Conservation (phyloP, 2,329 filamentous ascomycete species). For the Lecanicillium sp. region DNA sequence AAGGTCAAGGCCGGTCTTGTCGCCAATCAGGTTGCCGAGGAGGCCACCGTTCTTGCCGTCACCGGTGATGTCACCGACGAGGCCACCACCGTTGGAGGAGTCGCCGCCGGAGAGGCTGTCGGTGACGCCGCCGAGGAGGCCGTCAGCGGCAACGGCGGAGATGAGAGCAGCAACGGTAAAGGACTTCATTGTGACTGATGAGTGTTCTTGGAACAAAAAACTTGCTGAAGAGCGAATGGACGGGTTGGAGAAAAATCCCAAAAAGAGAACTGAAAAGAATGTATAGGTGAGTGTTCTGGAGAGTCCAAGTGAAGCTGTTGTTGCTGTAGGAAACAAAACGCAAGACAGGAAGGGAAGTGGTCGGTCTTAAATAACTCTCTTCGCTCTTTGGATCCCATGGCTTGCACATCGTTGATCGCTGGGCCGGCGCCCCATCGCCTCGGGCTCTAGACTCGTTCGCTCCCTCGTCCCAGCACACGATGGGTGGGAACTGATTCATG, state of each 20-base stretch:
- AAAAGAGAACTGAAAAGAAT: constrained; percentile 8
- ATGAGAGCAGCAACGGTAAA: constrained; percentile 13
- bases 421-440: no score
- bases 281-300: constrained; percentile 9
- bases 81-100: background rate
- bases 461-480: no score
- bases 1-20: constrained; percentile 6
- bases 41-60: background rate
- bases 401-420: background rate
- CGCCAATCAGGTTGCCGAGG: background rate
- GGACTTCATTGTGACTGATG: constrained; percentile 17
- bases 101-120: background rate
- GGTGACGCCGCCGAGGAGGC: background rate
- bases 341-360: background rate
- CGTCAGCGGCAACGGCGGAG: constrained; percentile 9
- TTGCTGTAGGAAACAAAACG: background rate
- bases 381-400: background rate
- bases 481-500: constrained; percentile 8
- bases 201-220: constrained; percentile 11
- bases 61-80: background rate
- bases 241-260: background rate
- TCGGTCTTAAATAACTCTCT: constrained; percentile 6
- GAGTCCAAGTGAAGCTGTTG: constrained; percentile 9
- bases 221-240: constrained; percentile 5
- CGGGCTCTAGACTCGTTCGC: no score